Percentiles rank a stretch among this genome's conserved stretches.
Conservation (phyloP, 495 filamentous ascomycete species). For the Parathielavia appendiculata region DNA sequence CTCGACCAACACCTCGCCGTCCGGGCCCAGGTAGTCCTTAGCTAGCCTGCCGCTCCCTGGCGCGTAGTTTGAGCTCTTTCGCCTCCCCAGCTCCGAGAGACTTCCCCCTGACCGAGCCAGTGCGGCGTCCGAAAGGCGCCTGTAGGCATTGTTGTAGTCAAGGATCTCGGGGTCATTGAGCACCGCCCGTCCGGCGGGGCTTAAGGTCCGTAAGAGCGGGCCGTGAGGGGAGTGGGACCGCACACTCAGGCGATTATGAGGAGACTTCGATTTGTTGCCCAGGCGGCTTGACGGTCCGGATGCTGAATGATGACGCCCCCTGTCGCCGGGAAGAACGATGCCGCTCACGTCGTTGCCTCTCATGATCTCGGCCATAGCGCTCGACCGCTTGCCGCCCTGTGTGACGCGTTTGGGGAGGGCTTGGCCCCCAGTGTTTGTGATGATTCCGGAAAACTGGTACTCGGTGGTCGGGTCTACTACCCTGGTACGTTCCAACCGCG, state of each 20-base stretch:
- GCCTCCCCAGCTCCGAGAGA: constrained; percentile 48
- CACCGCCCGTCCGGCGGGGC: constrained; percentile 37
- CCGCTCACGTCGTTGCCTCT: constrained; percentile 41
- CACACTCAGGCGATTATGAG: constrained; percentile 48
- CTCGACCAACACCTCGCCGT: constrained; percentile 53
- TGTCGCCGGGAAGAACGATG: constrained; percentile 41
- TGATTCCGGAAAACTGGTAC: constrained; percentile 51
- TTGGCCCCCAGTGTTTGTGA: constrained; percentile 44
- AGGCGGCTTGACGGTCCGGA: constrained; percentile 35
- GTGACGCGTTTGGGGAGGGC: constrained; percentile 41
- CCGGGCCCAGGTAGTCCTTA: constrained; percentile 63
- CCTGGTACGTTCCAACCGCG: constrained; percentile 29
- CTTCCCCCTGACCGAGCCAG: constrained; percentile 51
- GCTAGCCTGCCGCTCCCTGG: constrained; percentile 57
- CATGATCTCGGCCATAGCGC: constrained; percentile 45
- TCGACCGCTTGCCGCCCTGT: constrained; percentile 38
- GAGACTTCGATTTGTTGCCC: constrained; percentile 58
- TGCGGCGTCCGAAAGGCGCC: constrained; percentile 61
- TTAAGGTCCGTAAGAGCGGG: constrained; percentile 37
- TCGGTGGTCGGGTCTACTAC: constrained; percentile 42
- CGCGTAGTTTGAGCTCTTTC: constrained; percentile 38
- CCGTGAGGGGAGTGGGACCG: constrained; percentile 56
- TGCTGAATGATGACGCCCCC: constrained; percentile 45
- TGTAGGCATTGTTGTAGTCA: constrained; percentile 56
- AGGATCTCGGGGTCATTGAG: constrained; percentile 50